Percentiles rank a stretch among this genome's conserved stretches.
These are phyloP conservation scores for Colletotrichum lindemuthianum DNA, from an alignment of 2,329 filamentous ascomycete genomes.

Conservation along the genomic window DNA sequence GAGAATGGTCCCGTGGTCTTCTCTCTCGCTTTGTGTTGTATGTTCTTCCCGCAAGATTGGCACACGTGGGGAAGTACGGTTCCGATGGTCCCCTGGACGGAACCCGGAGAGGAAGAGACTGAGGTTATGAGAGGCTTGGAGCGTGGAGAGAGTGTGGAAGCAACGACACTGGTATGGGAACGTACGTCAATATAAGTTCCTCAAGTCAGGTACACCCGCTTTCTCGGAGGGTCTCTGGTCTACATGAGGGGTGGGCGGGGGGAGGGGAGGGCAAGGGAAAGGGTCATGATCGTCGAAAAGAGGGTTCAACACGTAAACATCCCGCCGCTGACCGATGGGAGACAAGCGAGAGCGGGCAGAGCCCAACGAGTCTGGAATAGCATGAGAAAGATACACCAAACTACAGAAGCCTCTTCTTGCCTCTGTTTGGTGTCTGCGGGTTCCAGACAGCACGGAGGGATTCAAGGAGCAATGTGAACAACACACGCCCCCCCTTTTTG, in stretches of 20 bases:
- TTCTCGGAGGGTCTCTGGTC: too few species aligned
- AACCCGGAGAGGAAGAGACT: constrained; percentile 3
- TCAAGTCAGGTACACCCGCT: constrained; percentile 34
- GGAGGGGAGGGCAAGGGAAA: constrained; percentile 28
- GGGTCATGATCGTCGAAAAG: constrained; percentile 2
- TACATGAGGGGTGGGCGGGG: constrained; percentile 4
- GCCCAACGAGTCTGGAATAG: not conserved
- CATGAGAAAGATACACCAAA: too few species aligned
- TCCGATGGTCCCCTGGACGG: constrained; percentile 6
- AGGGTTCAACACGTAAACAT: not conserved
- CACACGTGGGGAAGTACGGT: not conserved
- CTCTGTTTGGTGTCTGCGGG: constrained; percentile 10
- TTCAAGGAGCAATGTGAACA: constrained; percentile 1
- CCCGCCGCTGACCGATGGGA: constrained; percentile 17
- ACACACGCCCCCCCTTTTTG: constrained; percentile 28
- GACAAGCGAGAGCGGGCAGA: not conserved
- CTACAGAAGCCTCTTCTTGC: not conserved
- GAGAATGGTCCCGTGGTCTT: not conserved
- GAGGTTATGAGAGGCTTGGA: constrained; percentile 13
- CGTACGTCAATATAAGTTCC: constrained; percentile 37
- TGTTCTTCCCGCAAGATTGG: too few species aligned
- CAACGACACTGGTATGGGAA: constrained; percentile 26
- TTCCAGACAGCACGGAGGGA: constrained; percentile 11
- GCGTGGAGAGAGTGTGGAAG: too few species aligned
- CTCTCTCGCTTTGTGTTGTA: constrained; percentile 9